Percentiles rank a stretch among this genome's conserved stretches.
Conservation (phyloP, 192 early-diverging fungal genomes). For the Gryganskiella cystojenkinii region DNA sequence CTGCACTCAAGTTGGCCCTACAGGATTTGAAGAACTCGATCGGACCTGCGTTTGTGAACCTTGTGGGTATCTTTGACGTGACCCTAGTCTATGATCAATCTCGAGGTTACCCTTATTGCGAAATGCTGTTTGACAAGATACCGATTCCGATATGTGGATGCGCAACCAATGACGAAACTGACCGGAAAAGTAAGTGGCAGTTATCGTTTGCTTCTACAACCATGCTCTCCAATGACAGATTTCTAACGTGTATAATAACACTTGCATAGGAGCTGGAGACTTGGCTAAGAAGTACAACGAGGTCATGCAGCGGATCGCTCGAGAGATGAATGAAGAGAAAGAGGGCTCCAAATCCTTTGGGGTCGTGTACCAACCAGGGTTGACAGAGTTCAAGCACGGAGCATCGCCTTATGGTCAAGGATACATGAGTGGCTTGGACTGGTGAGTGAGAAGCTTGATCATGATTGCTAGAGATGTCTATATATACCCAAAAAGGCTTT, state of each 20-base stretch:
- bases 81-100: constrained; percentile 62
- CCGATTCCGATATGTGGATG: constrained; percentile 61
- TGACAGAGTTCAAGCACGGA: constrained; percentile 54
- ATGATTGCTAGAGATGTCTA: too few species aligned
- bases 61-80: constrained; percentile 62
- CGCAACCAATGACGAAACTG: constrained; percentile 46
- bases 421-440: constrained; percentile 63
- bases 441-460: constrained; percentile 42
- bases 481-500: too few species aligned
- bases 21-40: constrained; percentile 49
- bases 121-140: constrained; percentile 57
- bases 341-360: constrained; percentile 41
- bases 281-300: constrained; percentile 31
- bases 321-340: constrained; percentile 40
- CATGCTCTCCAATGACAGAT: background rate
- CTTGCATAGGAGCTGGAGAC: constrained; percentile 43
- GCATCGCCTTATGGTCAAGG: constrained; percentile 57
- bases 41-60: constrained; percentile 62
- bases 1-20: constrained; percentile 44
- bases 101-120: constrained; percentile 61
- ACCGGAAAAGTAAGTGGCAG: constrained; percentile 50
- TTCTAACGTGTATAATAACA: background rate
- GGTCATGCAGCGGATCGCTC: constrained; percentile 27
- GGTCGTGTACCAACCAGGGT: constrained; percentile 57
- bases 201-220: background rate